These are phyloP conservation scores for Dendrostoma leiphaemia DNA, from an alignment of 2,329 filamentous ascomycete species.

Conservation along the genomic window DNA sequence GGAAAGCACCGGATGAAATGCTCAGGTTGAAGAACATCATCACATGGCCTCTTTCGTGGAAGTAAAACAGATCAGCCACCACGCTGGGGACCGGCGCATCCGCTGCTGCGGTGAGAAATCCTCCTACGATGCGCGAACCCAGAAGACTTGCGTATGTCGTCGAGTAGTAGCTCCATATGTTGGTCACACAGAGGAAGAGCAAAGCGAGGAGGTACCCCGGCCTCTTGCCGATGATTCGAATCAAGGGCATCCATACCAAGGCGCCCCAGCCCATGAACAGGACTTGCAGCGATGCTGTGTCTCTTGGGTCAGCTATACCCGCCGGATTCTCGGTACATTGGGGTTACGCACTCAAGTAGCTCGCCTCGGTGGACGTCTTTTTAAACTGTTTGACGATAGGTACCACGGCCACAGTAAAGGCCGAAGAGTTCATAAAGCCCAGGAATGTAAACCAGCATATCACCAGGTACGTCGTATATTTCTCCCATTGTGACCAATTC, in stretches of 20 bases:
- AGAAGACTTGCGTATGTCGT: slow-evolving; percentile 1
- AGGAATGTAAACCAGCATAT: slow-evolving; percentile 9
- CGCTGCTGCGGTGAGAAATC: not conserved
- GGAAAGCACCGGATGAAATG: not conserved
- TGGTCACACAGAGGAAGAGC: slow-evolving; percentile 2
- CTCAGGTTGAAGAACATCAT: slow-evolving; percentile 5
- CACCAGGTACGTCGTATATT: slow-evolving; percentile 2
- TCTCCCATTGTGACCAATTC: slow-evolving; percentile 5
- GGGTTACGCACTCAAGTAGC: not conserved
- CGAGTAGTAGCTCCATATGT: slow-evolving; percentile 1
- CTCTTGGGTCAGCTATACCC: not conserved
- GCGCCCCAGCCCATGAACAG: not conserved
- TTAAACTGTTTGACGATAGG: not conserved
- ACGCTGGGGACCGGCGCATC: slow-evolving; percentile 2
- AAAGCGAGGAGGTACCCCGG: not conserved
- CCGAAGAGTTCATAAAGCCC: slow-evolving; percentile 1
- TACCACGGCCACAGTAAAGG: slow-evolving; percentile 2
- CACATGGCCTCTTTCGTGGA: slow-evolving; percentile 4
- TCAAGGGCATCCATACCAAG: slow-evolving; percentile 1
- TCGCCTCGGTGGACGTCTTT: not conserved
- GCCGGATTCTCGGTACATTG: not conserved
- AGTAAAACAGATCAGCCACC: slow-evolving; percentile 3
- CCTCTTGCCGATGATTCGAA: slow-evolving; percentile 7
- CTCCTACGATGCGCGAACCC: not conserved
- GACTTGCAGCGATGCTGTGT: not conserved